Evolutionary conservation across 306 rosid species (phyloP).

Genomic region (Crataegus laevigata): DNA sequence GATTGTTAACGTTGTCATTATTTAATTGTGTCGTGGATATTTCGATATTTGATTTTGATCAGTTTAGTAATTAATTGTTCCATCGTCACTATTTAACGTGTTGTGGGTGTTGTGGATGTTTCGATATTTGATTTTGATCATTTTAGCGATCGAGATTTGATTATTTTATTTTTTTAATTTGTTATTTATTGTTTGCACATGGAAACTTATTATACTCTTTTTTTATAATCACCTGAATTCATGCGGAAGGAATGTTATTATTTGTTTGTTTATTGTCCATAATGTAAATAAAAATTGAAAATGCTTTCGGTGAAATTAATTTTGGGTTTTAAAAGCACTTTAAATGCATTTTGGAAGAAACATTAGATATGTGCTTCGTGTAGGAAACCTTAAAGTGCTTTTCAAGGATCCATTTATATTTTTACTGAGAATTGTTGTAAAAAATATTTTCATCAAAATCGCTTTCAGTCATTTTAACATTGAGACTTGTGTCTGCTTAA

Average conservation of each 20-base stretch:
- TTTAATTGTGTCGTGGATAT: neutral
- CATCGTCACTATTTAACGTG: neutral
- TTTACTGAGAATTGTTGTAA: too few relatives aligned
- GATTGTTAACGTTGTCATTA: too few relatives aligned
- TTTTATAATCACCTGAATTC: neutral
- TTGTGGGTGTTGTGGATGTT: neutral
- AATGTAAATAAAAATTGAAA: neutral
- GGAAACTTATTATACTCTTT: neutral
- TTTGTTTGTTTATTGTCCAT: neutral
- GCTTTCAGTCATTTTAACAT: neutral
- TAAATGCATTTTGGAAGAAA: too few relatives aligned
- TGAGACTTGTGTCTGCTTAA: neutral
- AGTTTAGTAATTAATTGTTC: neutral
- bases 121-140: too few relatives aligned
- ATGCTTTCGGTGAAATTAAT: too few relatives aligned
- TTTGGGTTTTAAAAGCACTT: too few relatives aligned
- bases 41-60: slow-evolving; percentile 3
- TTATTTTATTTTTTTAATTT: too few relatives aligned
- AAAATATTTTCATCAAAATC: too few relatives aligned
- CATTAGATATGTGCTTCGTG: too few relatives aligned
- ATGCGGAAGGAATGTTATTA: neutral
- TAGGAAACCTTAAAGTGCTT: too few relatives aligned
- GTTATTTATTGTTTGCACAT: neutral
- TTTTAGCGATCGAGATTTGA: too few relatives aligned
- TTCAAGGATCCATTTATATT: too few relatives aligned